These are phyloP conservation scores for Neurospora discreta DNA, from an alignment of 495 filamentous ascomycete species.

Conservation along the genomic window DNA sequence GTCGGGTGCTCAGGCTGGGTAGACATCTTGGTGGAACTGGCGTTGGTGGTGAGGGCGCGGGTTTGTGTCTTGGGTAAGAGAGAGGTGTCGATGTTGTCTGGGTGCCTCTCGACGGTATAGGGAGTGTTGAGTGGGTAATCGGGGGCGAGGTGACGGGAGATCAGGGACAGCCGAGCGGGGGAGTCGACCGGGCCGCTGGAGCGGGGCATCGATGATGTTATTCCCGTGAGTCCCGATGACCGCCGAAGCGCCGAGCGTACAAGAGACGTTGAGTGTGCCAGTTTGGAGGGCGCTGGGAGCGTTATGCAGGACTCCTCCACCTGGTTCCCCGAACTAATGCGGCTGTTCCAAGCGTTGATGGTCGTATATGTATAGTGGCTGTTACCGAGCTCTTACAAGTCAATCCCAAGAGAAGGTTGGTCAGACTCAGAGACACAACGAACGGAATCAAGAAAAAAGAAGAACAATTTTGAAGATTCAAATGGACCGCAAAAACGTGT, in stretches of 20 bases:
- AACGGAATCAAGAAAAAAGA: not conserved
- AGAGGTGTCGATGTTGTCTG: conserved; percentile 47
- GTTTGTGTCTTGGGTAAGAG: conserved; percentile 21
- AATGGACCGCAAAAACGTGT: not conserved
- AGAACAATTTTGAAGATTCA: not conserved
- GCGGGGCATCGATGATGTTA: conserved; percentile 34
- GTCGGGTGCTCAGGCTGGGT: conserved; percentile 68
- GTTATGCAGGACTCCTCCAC: not conserved
- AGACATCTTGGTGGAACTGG: conserved; percentile 49
- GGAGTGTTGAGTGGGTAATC: conserved; percentile 41
- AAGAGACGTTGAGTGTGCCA: conserved; percentile 11
- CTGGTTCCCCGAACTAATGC: not conserved
- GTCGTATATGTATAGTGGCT: not conserved
- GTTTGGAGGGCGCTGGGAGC: conserved; percentile 5
- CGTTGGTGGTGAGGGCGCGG: conserved; percentile 20
- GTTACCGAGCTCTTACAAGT: not conserved
- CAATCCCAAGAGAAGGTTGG: not conserved
- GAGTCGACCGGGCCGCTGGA: conserved; percentile 42
- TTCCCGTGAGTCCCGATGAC: conserved; percentile 16
- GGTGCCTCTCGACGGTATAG: conserved; percentile 30
- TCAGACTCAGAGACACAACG: not conserved
- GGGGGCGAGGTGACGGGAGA: conserved; percentile 65
- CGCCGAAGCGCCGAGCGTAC: conserved; percentile 18
- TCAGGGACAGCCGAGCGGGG: conserved; percentile 62
- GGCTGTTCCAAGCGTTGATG: not conserved